Percentiles rank a stretch among this genome's conserved stretches.
phyloP scores from a whole-genome alignment of 106 monocot genomes.

The Acorus gramineus region DNA sequence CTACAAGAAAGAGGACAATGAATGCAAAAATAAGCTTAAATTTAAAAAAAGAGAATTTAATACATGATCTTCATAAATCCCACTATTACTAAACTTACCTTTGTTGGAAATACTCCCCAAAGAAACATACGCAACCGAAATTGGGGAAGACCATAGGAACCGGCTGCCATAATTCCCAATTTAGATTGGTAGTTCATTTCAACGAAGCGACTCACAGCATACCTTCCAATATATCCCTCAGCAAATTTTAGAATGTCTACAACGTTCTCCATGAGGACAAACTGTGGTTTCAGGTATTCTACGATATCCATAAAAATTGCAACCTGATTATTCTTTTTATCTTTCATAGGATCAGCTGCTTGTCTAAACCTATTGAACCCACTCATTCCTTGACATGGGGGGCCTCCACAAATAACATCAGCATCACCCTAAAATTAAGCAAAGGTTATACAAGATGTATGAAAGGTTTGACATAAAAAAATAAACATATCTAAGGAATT shows the following conservation, averaged over 20 bases:
- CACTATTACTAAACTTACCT: conserved; percentile 16
- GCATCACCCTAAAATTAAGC: conserved; percentile 33
- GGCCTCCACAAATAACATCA: conserved; percentile 93
- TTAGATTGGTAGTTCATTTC: conserved; percentile 51
- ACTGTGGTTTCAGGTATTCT: conserved; percentile 62
- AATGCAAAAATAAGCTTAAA: not conserved
- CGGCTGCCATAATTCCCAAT: conserved; percentile 62
- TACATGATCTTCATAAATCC: too few relatives aligned
- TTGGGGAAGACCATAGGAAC: conserved; percentile 65
- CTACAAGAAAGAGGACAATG: conserved; percentile 16
- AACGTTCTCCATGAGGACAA: conserved; percentile 94
- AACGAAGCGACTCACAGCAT: conserved; percentile 63
- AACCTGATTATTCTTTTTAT: conserved; percentile 71
- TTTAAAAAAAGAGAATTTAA: too few relatives aligned
- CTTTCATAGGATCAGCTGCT: conserved; percentile 37
- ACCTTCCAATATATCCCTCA: conserved; percentile 56
- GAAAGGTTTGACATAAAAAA: not conserved
- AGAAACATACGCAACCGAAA: conserved; percentile 47
- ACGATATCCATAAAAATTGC: conserved; percentile 77
- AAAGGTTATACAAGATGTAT: not conserved
- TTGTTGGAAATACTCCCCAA: conserved; percentile 47
- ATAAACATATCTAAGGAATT: not conserved
- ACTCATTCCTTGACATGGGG: conserved; percentile 92
- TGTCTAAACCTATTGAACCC: conserved; percentile 86
- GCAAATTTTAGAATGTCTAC: conserved; percentile 88